These are phyloP conservation scores for Ganoderma meredithae DNA, from an alignment of 1,284 basidiomycete genomes.

Conservation along the genomic window DNA sequence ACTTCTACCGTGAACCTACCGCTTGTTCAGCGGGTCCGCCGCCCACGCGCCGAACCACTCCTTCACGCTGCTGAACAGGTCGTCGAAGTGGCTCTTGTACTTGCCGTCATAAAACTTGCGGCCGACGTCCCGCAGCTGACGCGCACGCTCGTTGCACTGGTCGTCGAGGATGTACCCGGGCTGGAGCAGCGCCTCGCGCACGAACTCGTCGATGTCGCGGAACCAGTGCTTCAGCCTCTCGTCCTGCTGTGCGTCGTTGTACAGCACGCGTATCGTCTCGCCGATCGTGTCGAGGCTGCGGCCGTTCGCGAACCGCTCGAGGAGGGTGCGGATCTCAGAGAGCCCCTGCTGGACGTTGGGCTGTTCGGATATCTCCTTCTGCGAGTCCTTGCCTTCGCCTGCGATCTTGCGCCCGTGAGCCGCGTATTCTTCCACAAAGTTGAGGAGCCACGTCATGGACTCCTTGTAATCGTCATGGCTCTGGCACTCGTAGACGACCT, in stretches of 20 bases:
- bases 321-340: conserved; percentile 78
- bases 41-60: conserved; percentile 85
- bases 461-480: conserved; percentile 91
- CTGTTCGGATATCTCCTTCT: conserved; percentile 49
- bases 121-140: conserved; percentile 70
- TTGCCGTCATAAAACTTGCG: conserved; percentile 84
- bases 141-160: conserved; percentile 68
- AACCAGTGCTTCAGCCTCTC: conserved; percentile 85
- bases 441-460: conserved; percentile 80
- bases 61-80: conserved; percentile 74
- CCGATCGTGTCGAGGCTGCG: conserved; percentile 72
- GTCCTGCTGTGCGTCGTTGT: conserved; percentile 81
- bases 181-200: conserved; percentile 76
- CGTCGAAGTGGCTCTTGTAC: conserved; percentile 87
- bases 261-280: conserved; percentile 77
- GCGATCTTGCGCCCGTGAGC: conserved; percentile 62
- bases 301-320: conserved; percentile 92
- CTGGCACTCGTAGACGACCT: conserved; percentile 90
- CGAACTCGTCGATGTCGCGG: conserved; percentile 66
- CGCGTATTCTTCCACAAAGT: conserved; percentile 77
- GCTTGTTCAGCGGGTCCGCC: conserved; percentile 84
- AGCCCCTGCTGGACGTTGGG: conserved; percentile 63
- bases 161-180: conserved; percentile 91
- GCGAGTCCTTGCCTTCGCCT: conserved; percentile 48
- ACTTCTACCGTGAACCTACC: conserved; percentile 34